Evolutionary conservation across 2,329 filamentous ascomycete species (phyloP), one percentile per base, ranked within the genome.

Genomic region (Madurella fahalii): DNA sequence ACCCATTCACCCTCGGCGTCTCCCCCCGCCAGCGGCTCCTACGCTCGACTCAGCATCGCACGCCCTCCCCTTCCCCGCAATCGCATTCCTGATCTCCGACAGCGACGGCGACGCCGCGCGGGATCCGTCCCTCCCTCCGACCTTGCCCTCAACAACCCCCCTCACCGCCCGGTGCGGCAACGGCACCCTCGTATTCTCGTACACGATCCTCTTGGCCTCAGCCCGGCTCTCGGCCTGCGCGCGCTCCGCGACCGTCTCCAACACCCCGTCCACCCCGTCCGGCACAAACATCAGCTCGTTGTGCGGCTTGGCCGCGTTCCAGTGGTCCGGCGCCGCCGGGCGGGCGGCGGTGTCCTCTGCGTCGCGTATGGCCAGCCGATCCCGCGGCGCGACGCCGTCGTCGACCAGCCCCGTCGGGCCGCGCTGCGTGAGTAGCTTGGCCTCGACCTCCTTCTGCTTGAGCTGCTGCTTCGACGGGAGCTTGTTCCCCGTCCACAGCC

Each of bases 1-100:
- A 99, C 1, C 94, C 94, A 59, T 95, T 95, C 0, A 97, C 89
- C 2, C 90, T 81, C 0, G 93, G 94, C 0, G 93, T 97, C 69
- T 95, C 91, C 79, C 80, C 15, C 86, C 87, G 1, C 77, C 77
- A 2, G 45, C 51, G 0, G 64, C 63, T 2, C 78, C 78, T 9
- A 75, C 69, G 4, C 71, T 75, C 5, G 82, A 82, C 61, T 90
- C 85, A 12, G 83, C 82, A 20, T 85, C 81, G 9, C 77, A 80
- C 2, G 77, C 74, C 9, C 83, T 80, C 4, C 86, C 83, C 8
- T 77, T 82, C 9, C 91, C 90, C 1, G 87, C 84, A 53, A 96
- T 90, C 9, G 92, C 92, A 63, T 92, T 90, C 60, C 86, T 83
- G 18, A 96, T 82, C 1, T 91, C 87, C 4, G 90, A 94, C 58